Percentiles rank a stretch among this genome's conserved stretches.
Conservation (phyloP, 106 monocot species). For the Dendrobium nobile region DNA sequence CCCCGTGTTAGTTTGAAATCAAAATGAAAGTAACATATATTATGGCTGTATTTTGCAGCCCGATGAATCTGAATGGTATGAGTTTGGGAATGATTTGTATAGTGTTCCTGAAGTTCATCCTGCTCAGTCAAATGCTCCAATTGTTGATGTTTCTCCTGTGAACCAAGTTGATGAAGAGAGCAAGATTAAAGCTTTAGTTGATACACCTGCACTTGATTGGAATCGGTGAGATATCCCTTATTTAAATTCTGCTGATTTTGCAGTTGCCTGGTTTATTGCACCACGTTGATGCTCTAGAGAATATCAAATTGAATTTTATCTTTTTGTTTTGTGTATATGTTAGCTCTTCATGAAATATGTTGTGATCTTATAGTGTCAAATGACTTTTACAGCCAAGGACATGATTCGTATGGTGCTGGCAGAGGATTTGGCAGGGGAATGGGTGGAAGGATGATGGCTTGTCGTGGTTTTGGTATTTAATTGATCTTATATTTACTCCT, state of each 20-base stretch:
- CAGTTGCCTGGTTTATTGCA: not conserved
- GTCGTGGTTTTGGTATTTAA: slow-evolving; percentile 78
- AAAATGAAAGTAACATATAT: not conserved
- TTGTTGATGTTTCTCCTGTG: slow-evolving; percentile 34
- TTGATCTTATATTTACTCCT: not conserved
- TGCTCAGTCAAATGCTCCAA: slow-evolving; percentile 37
- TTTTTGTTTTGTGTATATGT: not conserved
- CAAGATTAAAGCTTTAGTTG: slow-evolving; percentile 84
- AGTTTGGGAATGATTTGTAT: slow-evolving; percentile 93
- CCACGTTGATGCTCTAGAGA: not conserved
- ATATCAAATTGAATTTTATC: not conserved
- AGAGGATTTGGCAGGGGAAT: slow-evolving; percentile 95
- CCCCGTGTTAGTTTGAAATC: not conserved
- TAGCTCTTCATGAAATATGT: not conserved
- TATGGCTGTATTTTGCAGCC: slow-evolving; percentile 37
- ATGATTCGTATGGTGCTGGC: slow-evolving; percentile 64
- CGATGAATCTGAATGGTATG: slow-evolving; percentile 97
- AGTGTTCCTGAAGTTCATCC: slow-evolving; percentile 57
- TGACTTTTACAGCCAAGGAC: slow-evolving; percentile 43
- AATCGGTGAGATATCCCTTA: slow-evolving; percentile 35
- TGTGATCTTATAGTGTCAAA: slow-evolving; percentile 7
- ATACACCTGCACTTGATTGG: slow-evolving; percentile 90
- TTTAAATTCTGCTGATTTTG: not conserved
- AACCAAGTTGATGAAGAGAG: slow-evolving; percentile 79
- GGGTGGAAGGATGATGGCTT: slow-evolving; percentile 73